Evolutionary conservation across 148 eudicot species (phyloP).

Genomic region (Dysphania ambrosioides): DNA sequence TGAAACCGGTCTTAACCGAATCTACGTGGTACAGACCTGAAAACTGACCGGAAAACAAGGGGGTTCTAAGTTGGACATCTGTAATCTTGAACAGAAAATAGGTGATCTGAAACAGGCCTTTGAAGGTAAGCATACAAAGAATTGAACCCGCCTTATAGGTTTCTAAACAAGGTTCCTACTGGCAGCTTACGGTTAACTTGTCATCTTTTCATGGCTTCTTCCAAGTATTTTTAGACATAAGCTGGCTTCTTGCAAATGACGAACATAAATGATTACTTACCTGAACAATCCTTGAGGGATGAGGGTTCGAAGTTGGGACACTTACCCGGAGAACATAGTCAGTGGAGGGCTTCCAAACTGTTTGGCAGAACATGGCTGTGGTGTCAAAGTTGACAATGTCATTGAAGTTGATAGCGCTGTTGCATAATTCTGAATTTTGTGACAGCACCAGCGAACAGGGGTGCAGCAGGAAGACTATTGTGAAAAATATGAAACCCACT

Average conservation of each 20-base stretch:
- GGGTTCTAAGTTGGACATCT: not conserved
- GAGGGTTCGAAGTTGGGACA: not conserved
- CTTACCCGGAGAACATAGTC: constrained; percentile 67
- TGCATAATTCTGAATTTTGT: constrained; percentile 56
- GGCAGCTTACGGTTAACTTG: not conserved
- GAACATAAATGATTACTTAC: not conserved
- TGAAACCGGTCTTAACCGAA: not conserved
- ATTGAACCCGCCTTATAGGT: not conserved
- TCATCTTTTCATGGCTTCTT: not conserved
- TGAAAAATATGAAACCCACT: constrained; percentile 26
- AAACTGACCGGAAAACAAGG: not conserved
- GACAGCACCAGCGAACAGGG: constrained; percentile 34
- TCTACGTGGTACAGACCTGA: not conserved
- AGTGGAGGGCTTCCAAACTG: constrained; percentile 44
- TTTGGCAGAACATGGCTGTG: constrained; percentile 47
- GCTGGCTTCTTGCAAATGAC: not conserved
- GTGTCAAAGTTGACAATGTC: constrained; percentile 40
- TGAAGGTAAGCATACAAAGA: not conserved
- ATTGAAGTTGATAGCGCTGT: constrained; percentile 30
- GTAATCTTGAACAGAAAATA: not conserved
- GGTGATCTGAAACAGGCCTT: not conserved
- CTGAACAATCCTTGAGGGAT: not conserved
- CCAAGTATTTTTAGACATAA: not conserved
- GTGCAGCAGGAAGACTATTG: constrained; percentile 24
- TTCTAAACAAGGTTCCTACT: not conserved